Evolutionary conservation across 176 grass and related monocot species (phyloP).

Genomic region (Microstegium vimineum): DNA sequence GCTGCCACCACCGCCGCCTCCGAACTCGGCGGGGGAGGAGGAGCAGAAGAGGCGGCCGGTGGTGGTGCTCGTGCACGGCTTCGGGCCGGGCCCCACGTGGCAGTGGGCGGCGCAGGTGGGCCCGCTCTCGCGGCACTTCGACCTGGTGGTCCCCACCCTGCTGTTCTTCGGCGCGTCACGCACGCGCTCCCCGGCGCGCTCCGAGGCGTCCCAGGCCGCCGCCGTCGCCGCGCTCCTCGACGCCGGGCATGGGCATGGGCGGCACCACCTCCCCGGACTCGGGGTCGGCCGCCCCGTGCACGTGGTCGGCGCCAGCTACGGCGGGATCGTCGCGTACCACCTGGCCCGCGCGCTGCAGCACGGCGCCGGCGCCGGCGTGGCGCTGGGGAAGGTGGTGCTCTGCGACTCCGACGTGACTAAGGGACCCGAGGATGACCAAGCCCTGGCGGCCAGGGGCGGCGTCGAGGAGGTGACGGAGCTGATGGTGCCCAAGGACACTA

Average conservation of each 20-base stretch:
- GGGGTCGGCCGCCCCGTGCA: slow-evolving; percentile 19
- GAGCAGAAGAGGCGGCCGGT: slow-evolving; percentile 25
- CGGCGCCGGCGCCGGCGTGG: neutral
- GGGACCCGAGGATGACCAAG: slow-evolving; percentile 54
- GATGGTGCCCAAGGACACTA: slow-evolving; percentile 50
- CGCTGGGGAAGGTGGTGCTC: slow-evolving; percentile 52
- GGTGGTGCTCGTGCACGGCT: slow-evolving; percentile 75
- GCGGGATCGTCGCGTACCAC: slow-evolving; percentile 82
- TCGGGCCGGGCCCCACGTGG: slow-evolving; percentile 64
- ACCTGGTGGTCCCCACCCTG: slow-evolving; percentile 76
- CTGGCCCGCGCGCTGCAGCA: slow-evolving; percentile 57
- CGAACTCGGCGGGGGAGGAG: no score
- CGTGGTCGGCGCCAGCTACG: slow-evolving; percentile 85
- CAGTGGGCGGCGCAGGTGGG: slow-evolving; percentile 77
- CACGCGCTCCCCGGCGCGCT: slow-evolving; percentile 49
- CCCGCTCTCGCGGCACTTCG: slow-evolving; percentile 54
- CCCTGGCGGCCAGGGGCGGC: slow-evolving; percentile 53
- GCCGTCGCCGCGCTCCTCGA: slow-evolving; percentile 42
- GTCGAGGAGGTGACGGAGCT: slow-evolving; percentile 50
- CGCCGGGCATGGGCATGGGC: no score
- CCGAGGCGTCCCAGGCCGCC: slow-evolving; percentile 84
- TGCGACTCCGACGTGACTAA: slow-evolving; percentile 69
- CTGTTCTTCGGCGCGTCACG: slow-evolving; percentile 81
- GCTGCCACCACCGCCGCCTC: neutral
- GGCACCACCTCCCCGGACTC: slow-evolving; percentile 15